A percentile compares a stretch with the other conserved stretches of the same genome.
Conservation (phyloP, 352 stramenopile species). For the Pythium biforme region DNA sequence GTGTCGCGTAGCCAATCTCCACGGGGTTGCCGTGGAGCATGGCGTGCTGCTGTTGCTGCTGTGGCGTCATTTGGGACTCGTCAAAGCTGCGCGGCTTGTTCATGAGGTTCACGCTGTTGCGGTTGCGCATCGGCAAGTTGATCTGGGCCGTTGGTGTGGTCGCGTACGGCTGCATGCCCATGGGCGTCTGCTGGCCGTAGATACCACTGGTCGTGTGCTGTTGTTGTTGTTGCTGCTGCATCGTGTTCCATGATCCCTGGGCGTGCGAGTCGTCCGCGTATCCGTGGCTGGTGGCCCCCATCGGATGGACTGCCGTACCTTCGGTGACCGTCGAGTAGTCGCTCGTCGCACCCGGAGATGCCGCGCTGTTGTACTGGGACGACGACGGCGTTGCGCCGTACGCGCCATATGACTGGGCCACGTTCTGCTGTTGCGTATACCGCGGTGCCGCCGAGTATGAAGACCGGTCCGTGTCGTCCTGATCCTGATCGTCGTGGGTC, state of each 20-base stretch:
- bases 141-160: conserved; percentile 39
- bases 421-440: not conserved
- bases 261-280: conserved; percentile 5
- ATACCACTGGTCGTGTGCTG: not conserved
- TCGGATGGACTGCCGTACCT: conserved; percentile 21
- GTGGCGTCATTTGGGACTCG: conserved; percentile 14
- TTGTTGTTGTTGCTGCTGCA: conserved; percentile 6
- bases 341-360: conserved; percentile 9
- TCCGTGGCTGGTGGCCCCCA: conserved; percentile 16
- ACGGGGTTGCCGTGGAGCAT: conserved; percentile 27
- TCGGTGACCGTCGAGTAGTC: conserved; percentile 20
- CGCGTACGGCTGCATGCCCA: conserved; percentile 9
- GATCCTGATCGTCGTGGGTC: conserved; percentile 24
- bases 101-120: conserved; percentile 38
- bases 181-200: conserved; percentile 15
- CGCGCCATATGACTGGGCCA: not conserved
- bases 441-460: conserved; percentile 10
- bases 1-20: conserved; percentile 22
- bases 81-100: conserved; percentile 11
- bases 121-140: conserved; percentile 60
- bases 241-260: conserved; percentile 3
- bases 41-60: conserved; percentile 15
- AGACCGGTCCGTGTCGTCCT: conserved; percentile 4
- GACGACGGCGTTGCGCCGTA: not conserved
- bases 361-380: conserved; percentile 1